phyloP scores from a whole-genome alignment of 2,329 filamentous ascomycete species.

The Microdochium nivale region DNA sequence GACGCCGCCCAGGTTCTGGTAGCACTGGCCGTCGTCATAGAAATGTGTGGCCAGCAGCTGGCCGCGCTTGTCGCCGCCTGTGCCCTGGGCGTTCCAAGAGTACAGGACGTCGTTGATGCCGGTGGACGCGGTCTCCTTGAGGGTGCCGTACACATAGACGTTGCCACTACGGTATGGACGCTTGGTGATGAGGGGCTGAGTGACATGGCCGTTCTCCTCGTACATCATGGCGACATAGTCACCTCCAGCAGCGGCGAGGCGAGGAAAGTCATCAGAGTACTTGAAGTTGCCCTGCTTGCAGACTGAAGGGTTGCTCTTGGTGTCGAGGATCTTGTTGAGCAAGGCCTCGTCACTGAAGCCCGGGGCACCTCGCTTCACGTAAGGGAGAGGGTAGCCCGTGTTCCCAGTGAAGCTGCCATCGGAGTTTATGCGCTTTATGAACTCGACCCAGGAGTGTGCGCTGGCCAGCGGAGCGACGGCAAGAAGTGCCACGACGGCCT shows the following conservation, averaged over 20 bases:
- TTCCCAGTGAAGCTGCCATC: constrained; percentile 66
- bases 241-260: constrained; percentile 49
- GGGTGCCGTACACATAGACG: constrained; percentile 68
- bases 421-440: constrained; percentile 59
- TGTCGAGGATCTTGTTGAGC: constrained; percentile 45
- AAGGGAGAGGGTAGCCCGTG: constrained; percentile 69
- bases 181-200: constrained; percentile 50
- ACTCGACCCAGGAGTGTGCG: constrained; percentile 79
- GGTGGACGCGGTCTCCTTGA: constrained; percentile 22
- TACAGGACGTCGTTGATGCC: constrained; percentile 49
- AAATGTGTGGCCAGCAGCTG: constrained; percentile 66
- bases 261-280: constrained; percentile 23
- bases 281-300: constrained; percentile 38
- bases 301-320: constrained; percentile 38
- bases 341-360: constrained; percentile 51
- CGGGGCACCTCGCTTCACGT: constrained; percentile 45
- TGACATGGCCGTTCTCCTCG: constrained; percentile 71
- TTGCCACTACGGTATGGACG: constrained; percentile 52
- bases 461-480: constrained; percentile 20
- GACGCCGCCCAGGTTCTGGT: constrained; percentile 58
- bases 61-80: constrained; percentile 72
- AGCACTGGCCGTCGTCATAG: constrained; percentile 88
- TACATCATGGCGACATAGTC: constrained; percentile 60
- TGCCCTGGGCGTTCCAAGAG: constrained; percentile 71
- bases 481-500: constrained; percentile 14